Base-by-base conservation (phyloP, 2,329 filamentous ascomycete genomes). In the Scytalidium sp. region DNA sequence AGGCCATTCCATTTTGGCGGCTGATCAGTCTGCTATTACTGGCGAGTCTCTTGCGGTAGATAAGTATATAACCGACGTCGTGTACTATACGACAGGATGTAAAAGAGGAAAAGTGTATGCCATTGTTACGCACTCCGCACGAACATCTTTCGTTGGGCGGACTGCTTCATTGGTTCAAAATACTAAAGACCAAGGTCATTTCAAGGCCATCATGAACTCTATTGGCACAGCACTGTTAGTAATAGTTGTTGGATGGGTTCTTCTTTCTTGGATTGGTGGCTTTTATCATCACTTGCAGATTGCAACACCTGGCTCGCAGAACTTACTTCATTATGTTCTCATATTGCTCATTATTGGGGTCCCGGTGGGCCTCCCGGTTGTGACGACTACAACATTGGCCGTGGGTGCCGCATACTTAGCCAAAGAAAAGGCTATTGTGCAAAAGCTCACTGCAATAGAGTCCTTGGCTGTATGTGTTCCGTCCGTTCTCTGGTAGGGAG, bases 171-270 rank as follows among this genome's bases (percentile, higher is more conserved):
- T 90, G 46, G 86, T 90, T 45, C 82, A 88, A 72, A 85, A 85
- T 58, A 86, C 87, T 58, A 78, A 88, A 72, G 87, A 89, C 69
- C 79, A 84, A 64, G 87, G 86, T 73, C 85, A 88, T 72, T 88
- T 88, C 81, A 89, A 90, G 76, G 85, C 85, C 58, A 87, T 90
- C 76, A 90, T 90, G 87, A 85, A 90, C 80, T 85, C 81, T 65
- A 90, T 90, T 64, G 86, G 86, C 71, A 88, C 85, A 47, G 74
- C 83, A 52, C 77, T 90, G 50, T 77, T 90, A 60, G 85, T 90
- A 61, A 75, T 90, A 55, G 87, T 90, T 73, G 84, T 90, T 71
- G 85, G 87, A 73, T 90, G 80, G 78, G 88, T 90, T 68, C 76
- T 90, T 62, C 73, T 80, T 50, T 78, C 84, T 60, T 90, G 87